Evolutionary conservation across 2,329 filamentous ascomycete species (phyloP).

Genomic region (Chaetomium sp.): DNA sequence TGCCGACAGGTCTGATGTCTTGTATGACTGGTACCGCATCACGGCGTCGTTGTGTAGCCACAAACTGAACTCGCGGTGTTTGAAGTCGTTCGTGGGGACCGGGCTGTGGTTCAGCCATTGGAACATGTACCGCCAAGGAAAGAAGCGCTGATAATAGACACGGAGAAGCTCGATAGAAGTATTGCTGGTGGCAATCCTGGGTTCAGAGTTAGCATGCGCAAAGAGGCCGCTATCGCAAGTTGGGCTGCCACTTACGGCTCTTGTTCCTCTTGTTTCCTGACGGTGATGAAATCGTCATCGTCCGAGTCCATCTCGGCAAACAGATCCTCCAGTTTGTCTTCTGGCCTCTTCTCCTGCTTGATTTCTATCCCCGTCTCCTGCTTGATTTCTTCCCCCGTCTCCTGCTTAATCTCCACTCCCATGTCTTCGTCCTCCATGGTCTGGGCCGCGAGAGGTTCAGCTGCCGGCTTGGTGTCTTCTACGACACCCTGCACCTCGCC

Average conservation of each 20-base stretch:
- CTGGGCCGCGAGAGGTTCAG: not conserved
- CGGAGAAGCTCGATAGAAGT: slow-evolving; percentile 82
- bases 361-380: slow-evolving; percentile 17
- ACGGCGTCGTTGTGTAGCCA: slow-evolving; percentile 92
- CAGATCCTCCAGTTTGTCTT: slow-evolving; percentile 57
- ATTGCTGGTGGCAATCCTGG: slow-evolving; percentile 44
- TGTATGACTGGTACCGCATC: slow-evolving; percentile 79
- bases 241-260: slow-evolving; percentile 34
- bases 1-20: slow-evolving; percentile 55
- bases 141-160: slow-evolving; percentile 92
- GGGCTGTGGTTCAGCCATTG: slow-evolving; percentile 97
- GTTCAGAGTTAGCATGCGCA: slow-evolving; percentile 26
- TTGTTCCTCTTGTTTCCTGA: slow-evolving; percentile 44
- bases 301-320: slow-evolving; percentile 63
- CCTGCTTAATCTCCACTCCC: slow-evolving; percentile 17
- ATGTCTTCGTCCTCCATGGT: slow-evolving; percentile 9
- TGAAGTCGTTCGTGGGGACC: slow-evolving; percentile 83
- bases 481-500: not conserved
- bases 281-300: slow-evolving; percentile 48
- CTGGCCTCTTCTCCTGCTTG: slow-evolving; percentile 36
- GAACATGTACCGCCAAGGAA: slow-evolving; percentile 92
- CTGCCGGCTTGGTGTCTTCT: slow-evolving; percentile 2
- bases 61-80: slow-evolving; percentile 92
- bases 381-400: slow-evolving; percentile 20
- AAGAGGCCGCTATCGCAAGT: not conserved